Evolutionary conservation across 805 yeast species (phyloP), one percentile per base, ranked within the genome.

Genomic region (Clavispora vitiphila): DNA sequence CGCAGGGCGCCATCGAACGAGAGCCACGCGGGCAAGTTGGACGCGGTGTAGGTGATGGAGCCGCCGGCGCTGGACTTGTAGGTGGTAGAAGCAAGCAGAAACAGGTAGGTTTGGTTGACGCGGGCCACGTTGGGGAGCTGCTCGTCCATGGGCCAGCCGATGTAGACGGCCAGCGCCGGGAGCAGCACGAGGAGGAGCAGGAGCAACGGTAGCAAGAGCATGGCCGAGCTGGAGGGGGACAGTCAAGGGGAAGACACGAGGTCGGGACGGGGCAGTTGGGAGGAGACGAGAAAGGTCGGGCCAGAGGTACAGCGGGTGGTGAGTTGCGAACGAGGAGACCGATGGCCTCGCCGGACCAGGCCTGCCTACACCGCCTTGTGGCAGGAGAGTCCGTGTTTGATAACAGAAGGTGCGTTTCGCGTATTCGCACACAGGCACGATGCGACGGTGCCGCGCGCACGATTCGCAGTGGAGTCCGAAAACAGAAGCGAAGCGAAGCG

Each of bases 111-210:
- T 51, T 77, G 70, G 44, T 77, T 77, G 12, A 79, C 77, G 43
- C 95, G 73, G 4, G 96, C 98, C 11, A 93, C 86, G 25, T 88
- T 83, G 5, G 98, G 98, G 18, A 81, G 72, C 64, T 91, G 99
- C 57, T 80, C 80, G 49, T 75, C 64, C 57, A 89, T 78, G n/a
- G 96, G 90, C 69, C 83, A 86, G 35, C 85, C 86, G 30, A 74
- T 69, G 39, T 71, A 68, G 5, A 86, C 81, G 27, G 74, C 64
- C 10, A 79, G 77, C 32, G 41, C 42, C n/a, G 15, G 43, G 11
- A 47, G 42, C 40, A 37, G 39, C 27, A 12, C 6, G 30, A 44
- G 25, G 24, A 44, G 35, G 32, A 49, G 35, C 46, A 41, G 43
- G 24, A 31, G 26, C n/a, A n/a, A n/a, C 32, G 19, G 32, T 29